These are phyloP conservation scores for Aristolochia californica DNA, from an alignment of 164 flowering plant genomes.

Conservation along the genomic window DNA sequence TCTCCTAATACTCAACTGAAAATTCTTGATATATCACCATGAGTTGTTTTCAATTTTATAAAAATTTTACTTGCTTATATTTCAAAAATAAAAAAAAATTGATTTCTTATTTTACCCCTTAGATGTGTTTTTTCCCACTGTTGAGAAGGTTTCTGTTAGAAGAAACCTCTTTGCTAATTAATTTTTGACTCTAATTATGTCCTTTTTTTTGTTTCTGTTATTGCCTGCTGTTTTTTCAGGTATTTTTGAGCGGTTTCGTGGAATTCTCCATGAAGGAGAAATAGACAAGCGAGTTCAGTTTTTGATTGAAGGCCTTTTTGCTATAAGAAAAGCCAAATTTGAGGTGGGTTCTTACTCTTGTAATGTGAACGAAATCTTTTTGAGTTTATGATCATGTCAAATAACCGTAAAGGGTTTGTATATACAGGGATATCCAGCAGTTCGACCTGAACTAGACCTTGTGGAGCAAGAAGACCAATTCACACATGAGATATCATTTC, in stretches of 20 bases:
- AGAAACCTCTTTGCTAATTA: too few relatives aligned
- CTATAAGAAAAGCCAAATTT: conserved; percentile 88
- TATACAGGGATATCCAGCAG: conserved; percentile 80
- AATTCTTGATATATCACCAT: too few relatives aligned
- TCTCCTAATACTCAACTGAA: too few relatives aligned
- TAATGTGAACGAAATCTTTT: neutral
- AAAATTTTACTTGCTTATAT: too few relatives aligned
- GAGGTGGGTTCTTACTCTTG: conserved; percentile 34
- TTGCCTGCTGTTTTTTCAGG: conserved; percentile 20
- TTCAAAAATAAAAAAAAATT: too few relatives aligned
- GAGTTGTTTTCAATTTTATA: too few relatives aligned
- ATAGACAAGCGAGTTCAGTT: conserved; percentile 91
- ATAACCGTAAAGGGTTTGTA: neutral
- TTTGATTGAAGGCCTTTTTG: conserved; percentile 93
- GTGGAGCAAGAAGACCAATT: conserved; percentile 88
- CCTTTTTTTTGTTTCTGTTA: neutral
- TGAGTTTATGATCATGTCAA: too few relatives aligned
- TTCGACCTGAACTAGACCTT: conserved; percentile 87
- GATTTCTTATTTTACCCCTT: too few relatives aligned
- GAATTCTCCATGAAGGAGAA: conserved; percentile 95
- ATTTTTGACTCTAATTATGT: too few relatives aligned
- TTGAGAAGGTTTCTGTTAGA: too few relatives aligned
- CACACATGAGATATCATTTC: conserved; percentile 80
- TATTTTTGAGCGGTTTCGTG: conserved; percentile 94
- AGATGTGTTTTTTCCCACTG: too few relatives aligned